Conservation (phyloP, 345 rosid genomes). For the Turnera subulata region DNA sequence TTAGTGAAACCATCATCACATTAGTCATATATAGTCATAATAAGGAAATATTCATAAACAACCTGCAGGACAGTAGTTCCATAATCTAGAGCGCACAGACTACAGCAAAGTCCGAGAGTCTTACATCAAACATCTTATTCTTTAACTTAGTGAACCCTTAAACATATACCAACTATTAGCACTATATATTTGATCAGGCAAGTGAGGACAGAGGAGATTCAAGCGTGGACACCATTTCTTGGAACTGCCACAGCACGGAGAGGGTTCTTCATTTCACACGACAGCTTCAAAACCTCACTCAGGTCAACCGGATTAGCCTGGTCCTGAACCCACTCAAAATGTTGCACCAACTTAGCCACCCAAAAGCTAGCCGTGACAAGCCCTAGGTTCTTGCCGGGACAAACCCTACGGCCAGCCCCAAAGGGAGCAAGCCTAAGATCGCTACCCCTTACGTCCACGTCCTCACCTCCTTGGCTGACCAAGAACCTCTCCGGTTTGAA, state of each 20-base stretch:
- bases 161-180: no score
- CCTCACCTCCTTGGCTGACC: constrained; percentile 20
- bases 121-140: no score
- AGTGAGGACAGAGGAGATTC: no score
- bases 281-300: constrained; percentile 36
- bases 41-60: no score
- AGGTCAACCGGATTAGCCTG: constrained; percentile 31
- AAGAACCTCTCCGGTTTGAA: constrained; percentile 45
- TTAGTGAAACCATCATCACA: no score
- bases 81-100: no score
- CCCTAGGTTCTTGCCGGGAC: constrained; percentile 52
- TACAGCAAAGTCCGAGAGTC: no score
- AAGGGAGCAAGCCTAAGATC: constrained; percentile 53
- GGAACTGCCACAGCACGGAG: constrained; percentile 32
- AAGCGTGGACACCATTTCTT: constrained; percentile 8
- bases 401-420: constrained; percentile 59
- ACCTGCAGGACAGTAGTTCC: no score
- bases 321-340: constrained; percentile 40
- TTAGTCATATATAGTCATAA: no score
- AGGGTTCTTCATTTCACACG: constrained; percentile 51
- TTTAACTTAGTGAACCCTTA: no score
- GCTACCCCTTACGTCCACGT: constrained; percentile 36
- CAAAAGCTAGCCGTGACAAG: constrained; percentile 37
- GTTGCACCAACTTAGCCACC: constrained; percentile 42
- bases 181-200: no score